phyloP scores from a whole-genome alignment of 345 rosid genomes.

The Lumnitzera littorea region DNA sequence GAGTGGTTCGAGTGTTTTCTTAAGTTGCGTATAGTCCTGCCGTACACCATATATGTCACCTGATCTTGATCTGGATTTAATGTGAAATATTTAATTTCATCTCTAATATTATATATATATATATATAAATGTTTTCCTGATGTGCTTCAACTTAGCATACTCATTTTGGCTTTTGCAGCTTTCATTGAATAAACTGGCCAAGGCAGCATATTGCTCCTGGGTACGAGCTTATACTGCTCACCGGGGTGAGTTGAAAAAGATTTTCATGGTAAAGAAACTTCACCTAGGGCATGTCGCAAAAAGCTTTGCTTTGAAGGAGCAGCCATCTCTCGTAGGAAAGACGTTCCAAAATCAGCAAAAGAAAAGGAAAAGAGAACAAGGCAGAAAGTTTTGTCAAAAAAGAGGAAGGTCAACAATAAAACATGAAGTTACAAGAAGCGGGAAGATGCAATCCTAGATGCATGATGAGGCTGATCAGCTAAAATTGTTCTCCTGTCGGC shows the following conservation, averaged over 20 bases:
- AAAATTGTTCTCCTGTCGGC: too few species aligned
- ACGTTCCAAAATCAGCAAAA: slow-evolving; percentile 53
- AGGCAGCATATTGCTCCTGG: slow-evolving; percentile 90
- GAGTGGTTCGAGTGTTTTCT: too few species aligned
- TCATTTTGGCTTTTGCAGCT: slow-evolving; percentile 32
- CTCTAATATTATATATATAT: too few species aligned
- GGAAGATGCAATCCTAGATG: too few species aligned
- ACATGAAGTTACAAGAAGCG: slow-evolving; percentile 8
- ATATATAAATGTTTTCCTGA: background rate
- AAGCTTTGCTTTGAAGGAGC: slow-evolving; percentile 89
- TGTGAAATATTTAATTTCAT: too few species aligned
- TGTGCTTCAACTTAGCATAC: background rate
- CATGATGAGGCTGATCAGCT: too few species aligned
- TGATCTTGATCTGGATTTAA: too few species aligned
- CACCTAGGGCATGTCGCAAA: slow-evolving; percentile 96
- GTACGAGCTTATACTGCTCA: slow-evolving; percentile 86
- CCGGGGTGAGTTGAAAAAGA: slow-evolving; percentile 81
- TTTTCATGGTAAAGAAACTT: slow-evolving; percentile 83
- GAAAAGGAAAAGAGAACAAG: slow-evolving; percentile 81
- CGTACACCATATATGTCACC: too few species aligned
- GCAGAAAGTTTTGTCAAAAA: slow-evolving; percentile 34
- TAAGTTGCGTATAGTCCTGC: too few species aligned
- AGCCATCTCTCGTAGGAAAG: slow-evolving; percentile 77
- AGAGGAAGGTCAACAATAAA: slow-evolving; percentile 24
- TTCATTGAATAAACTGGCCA: slow-evolving; percentile 56